Evolutionary conservation across 352 stramenopile genomes (phyloP).

Genomic region (Globisporangium alternatum): DNA sequence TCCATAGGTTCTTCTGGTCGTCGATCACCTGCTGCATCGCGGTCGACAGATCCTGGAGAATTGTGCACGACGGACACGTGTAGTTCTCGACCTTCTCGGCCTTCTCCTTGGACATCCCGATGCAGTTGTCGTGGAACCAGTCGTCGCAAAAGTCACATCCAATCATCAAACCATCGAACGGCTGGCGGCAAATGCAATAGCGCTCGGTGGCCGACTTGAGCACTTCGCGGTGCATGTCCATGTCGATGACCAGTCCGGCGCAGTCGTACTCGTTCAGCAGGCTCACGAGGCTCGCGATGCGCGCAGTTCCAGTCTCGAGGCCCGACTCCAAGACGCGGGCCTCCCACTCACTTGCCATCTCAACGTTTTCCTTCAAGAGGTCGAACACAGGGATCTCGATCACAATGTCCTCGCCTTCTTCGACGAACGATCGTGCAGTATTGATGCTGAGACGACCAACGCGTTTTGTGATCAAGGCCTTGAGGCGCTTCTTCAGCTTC

Average conservation of each 20-base stretch:
- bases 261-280: constrained; percentile 83
- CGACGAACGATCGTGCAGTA: constrained; percentile 61
- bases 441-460: constrained; percentile 60
- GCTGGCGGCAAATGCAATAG: constrained; percentile 88
- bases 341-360: constrained; percentile 80
- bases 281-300: constrained; percentile 61
- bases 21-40: constrained; percentile 50
- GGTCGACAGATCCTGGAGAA: constrained; percentile 82
- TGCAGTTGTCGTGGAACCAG: constrained; percentile 90
- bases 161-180: constrained; percentile 90
- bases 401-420: constrained; percentile 79
- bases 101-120: constrained; percentile 91
- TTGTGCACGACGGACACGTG: constrained; percentile 92
- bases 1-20: constrained; percentile 78
- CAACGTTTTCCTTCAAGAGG: constrained; percentile 75
- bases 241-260: constrained; percentile 71
- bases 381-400: constrained; percentile 75
- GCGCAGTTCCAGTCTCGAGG: constrained; percentile 75
- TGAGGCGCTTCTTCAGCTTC: constrained; percentile 83
- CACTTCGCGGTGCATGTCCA: constrained; percentile 87
- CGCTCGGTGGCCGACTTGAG: constrained; percentile 91
- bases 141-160: constrained; percentile 87
- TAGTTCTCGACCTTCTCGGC: constrained; percentile 96
- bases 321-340: constrained; percentile 67
- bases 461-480: constrained; percentile 66